A percentile compares a stretch with the other conserved stretches of the same genome.
phyloP scores from a whole-genome alignment of 1,139 yeast genomes.

The Debaryomyces robertsiae region DNA sequence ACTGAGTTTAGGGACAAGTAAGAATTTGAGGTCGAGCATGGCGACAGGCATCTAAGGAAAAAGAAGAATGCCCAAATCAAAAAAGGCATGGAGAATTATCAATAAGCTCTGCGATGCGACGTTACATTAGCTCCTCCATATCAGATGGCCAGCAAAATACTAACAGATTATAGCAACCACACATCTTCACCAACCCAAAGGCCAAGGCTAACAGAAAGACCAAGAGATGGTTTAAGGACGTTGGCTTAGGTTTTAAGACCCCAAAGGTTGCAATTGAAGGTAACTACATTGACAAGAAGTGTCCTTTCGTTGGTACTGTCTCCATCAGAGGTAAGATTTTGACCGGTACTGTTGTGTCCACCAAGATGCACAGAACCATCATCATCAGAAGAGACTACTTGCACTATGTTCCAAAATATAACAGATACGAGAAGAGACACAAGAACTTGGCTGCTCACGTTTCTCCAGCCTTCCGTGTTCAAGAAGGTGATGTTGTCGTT shows the following conservation, averaged over 20 bases:
- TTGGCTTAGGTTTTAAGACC: constrained; percentile 99
- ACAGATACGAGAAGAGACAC: constrained; percentile 99
- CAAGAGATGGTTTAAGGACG: constrained; percentile 99
- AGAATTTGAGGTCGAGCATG: no score
- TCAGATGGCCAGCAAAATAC: no score
- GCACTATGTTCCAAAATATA: constrained; percentile 99
- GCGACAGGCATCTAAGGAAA: no score
- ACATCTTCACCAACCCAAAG: constrained; percentile 99
- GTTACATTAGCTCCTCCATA: no score
- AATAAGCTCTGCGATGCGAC: no score
- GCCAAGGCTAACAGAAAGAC: constrained; percentile 97
- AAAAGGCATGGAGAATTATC: no score
- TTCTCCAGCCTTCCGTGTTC: constrained; percentile 99
- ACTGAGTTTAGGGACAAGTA: no score
- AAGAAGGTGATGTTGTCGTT: constrained; percentile 98
- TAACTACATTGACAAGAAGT: constrained; percentile 99
- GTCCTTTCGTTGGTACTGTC: constrained; percentile 97
- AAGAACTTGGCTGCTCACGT: constrained; percentile 99
- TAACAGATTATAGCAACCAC: constrained; percentile 85
- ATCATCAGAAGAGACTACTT: constrained; percentile 99
- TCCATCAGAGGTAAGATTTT: constrained; percentile 99
- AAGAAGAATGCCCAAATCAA: no score
- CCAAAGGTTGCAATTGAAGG: constrained; percentile 99
- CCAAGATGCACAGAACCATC: constrained; percentile 99
- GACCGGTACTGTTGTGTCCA: constrained; percentile 98